Percentiles rank a stretch among this genome's conserved stretches.
phyloP scores from a whole-genome alignment of 2,329 filamentous ascomycete species.

The Fusarium sororula region DNA sequence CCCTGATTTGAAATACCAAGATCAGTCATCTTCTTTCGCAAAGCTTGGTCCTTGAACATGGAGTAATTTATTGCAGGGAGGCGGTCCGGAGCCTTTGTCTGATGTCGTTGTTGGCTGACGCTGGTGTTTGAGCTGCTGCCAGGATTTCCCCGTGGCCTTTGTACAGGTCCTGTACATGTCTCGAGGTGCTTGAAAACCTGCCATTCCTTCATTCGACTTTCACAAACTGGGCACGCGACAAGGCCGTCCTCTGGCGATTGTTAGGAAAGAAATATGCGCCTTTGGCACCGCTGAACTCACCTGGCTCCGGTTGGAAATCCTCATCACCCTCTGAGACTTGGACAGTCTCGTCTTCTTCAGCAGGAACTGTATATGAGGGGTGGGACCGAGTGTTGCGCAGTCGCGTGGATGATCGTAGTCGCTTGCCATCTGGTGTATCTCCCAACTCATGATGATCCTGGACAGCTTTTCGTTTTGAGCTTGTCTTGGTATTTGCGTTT shows the following conservation, averaged over 20 bases:
- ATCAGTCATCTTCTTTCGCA: slow-evolving; percentile 84
- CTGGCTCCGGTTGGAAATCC: slow-evolving; percentile 45
- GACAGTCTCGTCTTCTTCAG: slow-evolving; percentile 37
- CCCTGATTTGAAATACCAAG: slow-evolving; percentile 80
- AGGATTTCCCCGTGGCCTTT: neutral
- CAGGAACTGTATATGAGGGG: slow-evolving; percentile 37
- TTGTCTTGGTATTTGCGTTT: slow-evolving; percentile 23
- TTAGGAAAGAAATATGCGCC: slow-evolving; percentile 8
- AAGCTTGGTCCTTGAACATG: slow-evolving; percentile 78
- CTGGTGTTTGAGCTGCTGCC: slow-evolving; percentile 11
- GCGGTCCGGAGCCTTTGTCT: slow-evolving; percentile 62
- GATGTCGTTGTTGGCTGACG: slow-evolving; percentile 40
- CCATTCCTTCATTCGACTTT: slow-evolving; percentile 79
- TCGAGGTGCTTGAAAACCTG: slow-evolving; percentile 86
- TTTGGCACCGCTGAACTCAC: slow-evolving; percentile 16
- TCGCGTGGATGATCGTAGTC: slow-evolving; percentile 61
- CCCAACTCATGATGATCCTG: slow-evolving; percentile 43
- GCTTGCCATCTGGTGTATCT: slow-evolving; percentile 54
- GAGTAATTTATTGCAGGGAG: slow-evolving; percentile 87
- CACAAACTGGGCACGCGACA: slow-evolving; percentile 85
- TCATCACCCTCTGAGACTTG: slow-evolving; percentile 43
- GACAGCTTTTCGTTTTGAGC: slow-evolving; percentile 64
- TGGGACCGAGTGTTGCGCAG: slow-evolving; percentile 55
- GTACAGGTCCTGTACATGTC: slow-evolving; percentile 59
- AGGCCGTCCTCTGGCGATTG: slow-evolving; percentile 71